Conservation (phyloP, 805 yeast species). For the Ogataea henricii region DNA sequence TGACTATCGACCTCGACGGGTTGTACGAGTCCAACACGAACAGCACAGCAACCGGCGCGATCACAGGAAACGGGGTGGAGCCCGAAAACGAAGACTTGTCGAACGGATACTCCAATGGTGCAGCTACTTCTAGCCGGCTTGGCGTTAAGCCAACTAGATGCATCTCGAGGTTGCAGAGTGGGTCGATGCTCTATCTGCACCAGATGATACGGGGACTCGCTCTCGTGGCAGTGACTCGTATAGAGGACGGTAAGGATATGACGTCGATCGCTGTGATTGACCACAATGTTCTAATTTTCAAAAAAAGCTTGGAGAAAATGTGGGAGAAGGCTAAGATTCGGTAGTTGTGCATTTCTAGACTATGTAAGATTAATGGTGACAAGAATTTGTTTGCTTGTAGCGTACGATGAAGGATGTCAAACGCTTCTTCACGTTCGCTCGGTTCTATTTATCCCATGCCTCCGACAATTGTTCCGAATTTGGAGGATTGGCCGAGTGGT, state of each 20-base stretch:
- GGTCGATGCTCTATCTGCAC: conserved; percentile 77
- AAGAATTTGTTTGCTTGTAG: no score
- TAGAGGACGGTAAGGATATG: conserved; percentile 55
- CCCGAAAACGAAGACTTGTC: conserved; percentile 4
- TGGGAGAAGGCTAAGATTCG: conserved; percentile 50
- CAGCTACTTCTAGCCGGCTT: neutral
- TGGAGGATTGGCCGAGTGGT: conserved; percentile 42
- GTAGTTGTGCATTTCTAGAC: neutral
- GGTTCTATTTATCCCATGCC: neutral
- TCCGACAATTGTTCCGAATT: conserved; percentile 4
- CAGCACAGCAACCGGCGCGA: conserved; percentile 8
- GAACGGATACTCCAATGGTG: conserved; percentile 6
- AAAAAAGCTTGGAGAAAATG: conserved; percentile 73
- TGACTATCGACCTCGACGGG: conserved; percentile 84
- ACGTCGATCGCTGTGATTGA: conserved; percentile 70
- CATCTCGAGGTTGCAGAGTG: conserved; percentile 76
- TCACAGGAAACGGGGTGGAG: conserved; percentile 6
- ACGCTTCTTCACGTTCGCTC: no score
- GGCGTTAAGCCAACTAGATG: conserved; percentile 45
- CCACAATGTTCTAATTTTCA: conserved; percentile 82
- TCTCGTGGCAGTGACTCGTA: conserved; percentile 80
- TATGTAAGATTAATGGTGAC: neutral
- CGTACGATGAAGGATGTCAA: no score
- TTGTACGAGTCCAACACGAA: conserved; percentile 45
- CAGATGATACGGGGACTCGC: conserved; percentile 95